Evolutionary conservation across 805 yeast genomes (phyloP).

Genomic region (Candida nitratophila): DNA sequence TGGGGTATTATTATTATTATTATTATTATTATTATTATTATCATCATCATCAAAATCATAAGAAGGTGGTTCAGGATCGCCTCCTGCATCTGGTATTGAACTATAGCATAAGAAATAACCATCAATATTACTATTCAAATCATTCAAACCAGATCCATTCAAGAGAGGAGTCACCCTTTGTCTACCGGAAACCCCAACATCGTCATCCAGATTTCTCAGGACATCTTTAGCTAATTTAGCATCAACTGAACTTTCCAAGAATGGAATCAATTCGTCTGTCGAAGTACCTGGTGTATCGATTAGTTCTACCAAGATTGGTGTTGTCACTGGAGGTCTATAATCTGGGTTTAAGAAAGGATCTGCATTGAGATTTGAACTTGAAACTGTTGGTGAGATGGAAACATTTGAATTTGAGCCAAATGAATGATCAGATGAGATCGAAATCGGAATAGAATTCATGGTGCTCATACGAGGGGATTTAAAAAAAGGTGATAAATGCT

Average conservation of each 20-base stretch:
- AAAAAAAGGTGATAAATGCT: not conserved
- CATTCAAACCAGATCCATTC: conserved; percentile 76
- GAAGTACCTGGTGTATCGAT: conserved; percentile 72
- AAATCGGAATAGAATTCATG: not conserved
- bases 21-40: too few species aligned
- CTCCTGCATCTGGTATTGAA: conserved; percentile 49
- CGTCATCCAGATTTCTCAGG: conserved; percentile 54
- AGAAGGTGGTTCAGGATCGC: conserved; percentile 42
- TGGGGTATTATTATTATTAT: too few species aligned
- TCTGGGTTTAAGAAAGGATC: conserved; percentile 3
- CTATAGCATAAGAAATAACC: conserved; percentile 67
- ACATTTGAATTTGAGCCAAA: not conserved
- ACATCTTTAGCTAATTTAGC: conserved; percentile 52
- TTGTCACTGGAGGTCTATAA: conserved; percentile 41
- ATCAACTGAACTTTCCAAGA: conserved; percentile 64
- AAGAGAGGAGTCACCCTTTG: conserved; percentile 52
- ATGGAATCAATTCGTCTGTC: conserved; percentile 63
- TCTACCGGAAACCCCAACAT: conserved; percentile 13
- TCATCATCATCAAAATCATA: conserved; percentile 29
- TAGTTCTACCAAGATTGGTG: conserved; percentile 60
- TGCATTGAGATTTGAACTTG: conserved; percentile 1
- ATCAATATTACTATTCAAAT: conserved; percentile 66
- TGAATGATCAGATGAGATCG: not conserved
- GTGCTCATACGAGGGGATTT: not conserved
- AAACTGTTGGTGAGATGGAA: not conserved